Base-by-base conservation (phyloP, 1,284 basidiomycete species). In the Fomitopsis betulina region DNA sequence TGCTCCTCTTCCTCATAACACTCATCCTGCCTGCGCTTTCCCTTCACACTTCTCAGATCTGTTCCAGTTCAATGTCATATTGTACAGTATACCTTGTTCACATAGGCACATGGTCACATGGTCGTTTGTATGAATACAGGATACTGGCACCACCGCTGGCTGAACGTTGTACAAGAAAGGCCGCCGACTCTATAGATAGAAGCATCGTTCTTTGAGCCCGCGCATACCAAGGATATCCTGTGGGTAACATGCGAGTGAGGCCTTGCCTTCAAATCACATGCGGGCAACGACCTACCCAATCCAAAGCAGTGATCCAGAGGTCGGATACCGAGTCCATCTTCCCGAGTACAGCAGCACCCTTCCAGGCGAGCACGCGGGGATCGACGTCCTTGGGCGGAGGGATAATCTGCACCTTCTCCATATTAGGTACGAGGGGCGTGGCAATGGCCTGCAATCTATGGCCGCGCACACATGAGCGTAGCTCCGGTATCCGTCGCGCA, bases 341-440 rank as follows among this genome's bases (percentile, higher is more conserved):
- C 32, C 89, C 93, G 58, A 98, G 84, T 21, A 97, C 93, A n/a
- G 91, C 86, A 19, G 91, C 94, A 5, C 96, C 96, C 73, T 98
- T 98, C 96, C 96, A 99, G 23, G 87, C 87, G 42, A 98, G 80
- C 53, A 94, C 87, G 38, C 86, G 83, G 5, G 94, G 93, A 73
- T 98, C 95, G 58, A 98, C 87, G 59, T 95, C 94, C 68, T 95
- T 91, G 1, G 95, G 95, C 2, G 94, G 89, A 17, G 95, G 93
- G 47, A 98, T 91, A 60, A 96, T 92, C 62, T 87, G 85, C 10
- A 94, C 87, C 69, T 91, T 89, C 71, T 91, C 87, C 82, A 93
- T 89, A 68, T 85, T 87, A 15, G 82, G 78, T 35, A 92, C 87
- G 27, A 92, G 72, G 0, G 92, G 89, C n/a, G 89, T 89, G 15